Conservation (phyloP, 495 filamentous ascomycete genomes). For the Penicillium argentinense region DNA sequence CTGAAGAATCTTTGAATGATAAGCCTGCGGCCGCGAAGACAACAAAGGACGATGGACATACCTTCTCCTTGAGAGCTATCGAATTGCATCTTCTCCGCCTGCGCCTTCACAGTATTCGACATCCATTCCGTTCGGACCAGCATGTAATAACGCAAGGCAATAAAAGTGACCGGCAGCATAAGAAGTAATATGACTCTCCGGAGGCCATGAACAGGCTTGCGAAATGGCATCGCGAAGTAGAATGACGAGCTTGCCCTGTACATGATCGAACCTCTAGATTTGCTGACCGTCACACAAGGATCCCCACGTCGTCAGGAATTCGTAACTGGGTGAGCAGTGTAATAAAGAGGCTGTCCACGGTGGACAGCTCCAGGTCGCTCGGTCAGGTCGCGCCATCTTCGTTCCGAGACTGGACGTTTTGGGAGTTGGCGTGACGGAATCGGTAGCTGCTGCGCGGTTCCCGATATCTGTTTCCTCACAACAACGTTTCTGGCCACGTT, state of each 20-base stretch:
- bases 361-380: no score
- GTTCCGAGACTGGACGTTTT: background rate
- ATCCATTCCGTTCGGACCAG: background rate
- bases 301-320: no score
- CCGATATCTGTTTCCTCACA: background rate
- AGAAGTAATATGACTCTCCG: background rate
- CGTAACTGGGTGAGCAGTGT: no score
- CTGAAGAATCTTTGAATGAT: background rate
- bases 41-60: background rate
- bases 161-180: background rate
- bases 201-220: background rate
- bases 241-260: background rate
- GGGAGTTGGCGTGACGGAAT: background rate
- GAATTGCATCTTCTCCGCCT: background rate
- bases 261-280: background rate
- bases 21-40: background rate
- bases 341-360: no score
- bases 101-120: background rate
- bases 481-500: background rate
- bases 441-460: background rate
- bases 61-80: background rate
- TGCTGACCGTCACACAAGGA: no score
- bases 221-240: background rate
- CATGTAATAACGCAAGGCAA: background rate
- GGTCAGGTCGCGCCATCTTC: no score